phyloP scores from a whole-genome alignment of 1,284 basidiomycete genomes.

The Microbotryum scabiosae region DNA sequence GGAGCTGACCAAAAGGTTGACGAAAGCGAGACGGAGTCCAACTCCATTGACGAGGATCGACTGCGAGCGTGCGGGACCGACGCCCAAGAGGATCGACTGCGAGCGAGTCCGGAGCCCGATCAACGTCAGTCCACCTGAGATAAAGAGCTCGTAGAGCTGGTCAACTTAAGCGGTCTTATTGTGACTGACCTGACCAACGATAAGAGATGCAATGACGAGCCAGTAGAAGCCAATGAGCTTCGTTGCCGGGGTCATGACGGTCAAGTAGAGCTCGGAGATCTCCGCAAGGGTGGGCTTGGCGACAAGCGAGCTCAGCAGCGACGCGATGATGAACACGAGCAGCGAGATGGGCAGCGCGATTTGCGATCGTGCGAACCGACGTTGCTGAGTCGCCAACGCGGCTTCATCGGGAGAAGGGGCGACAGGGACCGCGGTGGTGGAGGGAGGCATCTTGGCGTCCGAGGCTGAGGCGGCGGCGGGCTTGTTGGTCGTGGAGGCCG shows the following conservation, averaged over 20 bases:
- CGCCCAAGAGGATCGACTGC: too few species aligned
- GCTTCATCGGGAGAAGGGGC: too few species aligned
- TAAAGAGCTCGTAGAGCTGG: too few species aligned
- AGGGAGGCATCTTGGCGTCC: too few species aligned
- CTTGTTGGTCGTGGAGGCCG: too few species aligned
- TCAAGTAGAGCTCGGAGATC: slow-evolving; percentile 11
- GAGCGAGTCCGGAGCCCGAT: too few species aligned
- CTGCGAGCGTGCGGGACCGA: not conserved
- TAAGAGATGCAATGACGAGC: slow-evolving; percentile 6
- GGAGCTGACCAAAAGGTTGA: slow-evolving; percentile 3
- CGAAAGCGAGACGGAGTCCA: slow-evolving; percentile 11
- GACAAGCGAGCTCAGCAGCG: not conserved
- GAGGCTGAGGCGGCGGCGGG: too few species aligned
- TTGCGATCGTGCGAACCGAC: not conserved
- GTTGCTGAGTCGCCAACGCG: not conserved
- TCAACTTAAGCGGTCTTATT: too few species aligned
- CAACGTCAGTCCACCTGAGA: too few species aligned
- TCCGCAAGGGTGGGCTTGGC: not conserved
- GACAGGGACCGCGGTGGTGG: too few species aligned
- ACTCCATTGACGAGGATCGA: slow-evolving; percentile 13
- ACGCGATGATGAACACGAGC: not conserved
- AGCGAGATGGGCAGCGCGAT: not conserved
- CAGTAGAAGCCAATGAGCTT: slow-evolving; percentile 23
- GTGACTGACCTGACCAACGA: not conserved
- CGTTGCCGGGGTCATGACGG: slow-evolving; percentile 22